Percentiles rank a stretch among this genome's conserved stretches.
These are phyloP conservation scores for Parathielavia hyrcaniae DNA, from an alignment of 495 filamentous ascomycete genomes.

Conservation along the genomic window DNA sequence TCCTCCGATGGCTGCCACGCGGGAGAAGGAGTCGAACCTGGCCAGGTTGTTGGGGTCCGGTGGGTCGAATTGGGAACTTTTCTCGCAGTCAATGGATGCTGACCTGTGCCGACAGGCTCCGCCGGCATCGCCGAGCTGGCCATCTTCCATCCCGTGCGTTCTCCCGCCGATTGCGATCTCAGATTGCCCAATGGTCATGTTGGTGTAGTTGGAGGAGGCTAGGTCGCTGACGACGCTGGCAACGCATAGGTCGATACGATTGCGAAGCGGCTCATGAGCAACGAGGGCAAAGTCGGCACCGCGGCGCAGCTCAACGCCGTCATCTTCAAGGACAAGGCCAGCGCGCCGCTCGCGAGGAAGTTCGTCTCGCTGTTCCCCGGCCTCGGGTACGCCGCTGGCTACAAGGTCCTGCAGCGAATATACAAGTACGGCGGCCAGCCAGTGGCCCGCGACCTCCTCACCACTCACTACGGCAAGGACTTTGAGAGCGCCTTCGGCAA, in stretches of 20 bases:
- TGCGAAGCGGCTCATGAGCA: conserved; percentile 99
- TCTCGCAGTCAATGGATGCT: not conserved
- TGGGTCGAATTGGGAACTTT: conserved; percentile 37
- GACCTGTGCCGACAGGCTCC: conserved; percentile 51
- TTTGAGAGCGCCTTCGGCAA: conserved; percentile 91
- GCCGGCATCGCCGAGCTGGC: conserved; percentile 94
- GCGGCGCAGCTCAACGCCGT: conserved; percentile 67
- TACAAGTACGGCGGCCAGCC: conserved; percentile 99
- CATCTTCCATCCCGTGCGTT: conserved; percentile 87
- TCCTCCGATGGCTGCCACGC: conserved; percentile 43
- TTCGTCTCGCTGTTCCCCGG: conserved; percentile 96
- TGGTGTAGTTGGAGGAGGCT: not conserved
- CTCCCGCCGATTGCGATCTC: conserved; percentile 16
- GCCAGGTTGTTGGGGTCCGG: conserved; percentile 88
- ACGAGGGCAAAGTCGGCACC: conserved; percentile 66
- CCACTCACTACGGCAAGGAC: conserved; percentile 66
- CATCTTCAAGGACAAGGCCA: conserved; percentile 87
- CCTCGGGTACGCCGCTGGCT: conserved; percentile 92
- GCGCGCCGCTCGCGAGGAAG: conserved; percentile 60
- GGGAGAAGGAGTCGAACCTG: conserved; percentile 82
- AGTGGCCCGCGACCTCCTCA: conserved; percentile 85
- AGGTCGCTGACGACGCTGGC: conserved; percentile 20
- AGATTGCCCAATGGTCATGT: conserved; percentile 12
- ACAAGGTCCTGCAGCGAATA: conserved; percentile 94
- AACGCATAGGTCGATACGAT: conserved; percentile 87